Base-by-base conservation (phyloP, 768 basidiomycete species). In the Boletus rufocinnamomeus region DNA sequence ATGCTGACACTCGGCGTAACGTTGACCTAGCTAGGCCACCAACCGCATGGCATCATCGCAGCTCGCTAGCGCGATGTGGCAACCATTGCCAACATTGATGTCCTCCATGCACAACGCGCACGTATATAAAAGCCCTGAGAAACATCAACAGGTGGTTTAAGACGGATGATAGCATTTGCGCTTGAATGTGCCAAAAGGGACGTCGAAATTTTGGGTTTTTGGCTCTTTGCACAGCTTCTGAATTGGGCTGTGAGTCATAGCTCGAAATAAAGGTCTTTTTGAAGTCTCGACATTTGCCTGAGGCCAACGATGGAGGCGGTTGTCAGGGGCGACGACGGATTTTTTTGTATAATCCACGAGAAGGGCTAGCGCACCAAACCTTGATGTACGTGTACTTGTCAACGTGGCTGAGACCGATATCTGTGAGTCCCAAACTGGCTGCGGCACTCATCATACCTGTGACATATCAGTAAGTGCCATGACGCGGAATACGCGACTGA, bases 381-480 rank as follows among this genome's bases (percentile, higher is more conserved):
- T 98, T 98, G 81, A 98, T 98, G 71, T 98, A 98, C 25, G 95
- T 93, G 77, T 98, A 98, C 74, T 93, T 97, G 79, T 99, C 97
- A 63, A 98, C 88, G 63, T 96, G 93, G 68, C 86, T 88, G 41
- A 98, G 80, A 66, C 97, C 97, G 56, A 91, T 82, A 57, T 98
- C 97, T 9, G 92, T 92, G 44, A 98, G 79, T n/a, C 97, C 97
- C 54, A 99, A 81, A 55, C 93, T 95, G 5, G 97, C 97, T 28
- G 95, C 87, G 25, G 97, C 97, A 59, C 91, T 93, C 83, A 96
- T 87, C 94, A 98, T 98, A 53, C 91, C 91, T 93, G 61, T 1
- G 30, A 28, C 21, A 32, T 37, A 28, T 71, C 4, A 63, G 44
- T 6, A 41, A 23, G 52, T 2, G n/a, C 17, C 34, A 60, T 6